Evolutionary conservation across 257 asterid species (phyloP).

Genomic region (Henckelia pumila): DNA sequence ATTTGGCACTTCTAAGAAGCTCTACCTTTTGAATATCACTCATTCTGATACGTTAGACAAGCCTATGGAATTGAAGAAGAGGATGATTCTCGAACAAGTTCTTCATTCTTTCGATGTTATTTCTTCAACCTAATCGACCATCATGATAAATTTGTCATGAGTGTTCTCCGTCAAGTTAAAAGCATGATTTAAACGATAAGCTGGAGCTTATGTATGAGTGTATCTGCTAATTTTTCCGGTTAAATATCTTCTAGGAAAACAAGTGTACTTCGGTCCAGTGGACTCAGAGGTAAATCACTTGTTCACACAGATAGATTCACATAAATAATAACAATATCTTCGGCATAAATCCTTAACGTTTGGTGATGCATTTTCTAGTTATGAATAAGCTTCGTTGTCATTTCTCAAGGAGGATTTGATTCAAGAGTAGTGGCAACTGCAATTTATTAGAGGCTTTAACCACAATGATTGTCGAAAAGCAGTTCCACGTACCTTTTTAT

Average conservation of each 20-base stretch:
- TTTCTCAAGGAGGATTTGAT: slow-evolving; percentile 49
- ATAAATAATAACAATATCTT: too few species aligned
- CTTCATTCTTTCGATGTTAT: slow-evolving; percentile 73
- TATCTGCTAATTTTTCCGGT: slow-evolving; percentile 31
- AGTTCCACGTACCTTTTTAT: slow-evolving; percentile 33
- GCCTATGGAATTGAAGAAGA: slow-evolving; percentile 50
- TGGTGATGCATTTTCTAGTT: neutral
- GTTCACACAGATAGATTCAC: too few species aligned
- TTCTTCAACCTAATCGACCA: slow-evolving; percentile 37
- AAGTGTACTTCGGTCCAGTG: slow-evolving; percentile 41
- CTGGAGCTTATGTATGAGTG: neutral
- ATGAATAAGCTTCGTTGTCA: too few species aligned
- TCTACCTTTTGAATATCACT: slow-evolving; percentile 71
- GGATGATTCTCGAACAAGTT: slow-evolving; percentile 63
- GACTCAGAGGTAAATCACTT: slow-evolving; percentile 41
- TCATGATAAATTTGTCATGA: too few species aligned
- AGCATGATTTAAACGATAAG: neutral
- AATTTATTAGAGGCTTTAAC: slow-evolving; percentile 43
- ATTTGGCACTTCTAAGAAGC: slow-evolving; percentile 72
- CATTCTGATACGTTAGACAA: slow-evolving; percentile 61
- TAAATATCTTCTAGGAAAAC: slow-evolving; percentile 51
- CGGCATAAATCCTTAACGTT: neutral
- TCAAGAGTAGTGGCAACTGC: slow-evolving; percentile 46
- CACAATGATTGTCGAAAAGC: slow-evolving; percentile 35
- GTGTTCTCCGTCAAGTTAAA: neutral